phyloP scores from a whole-genome alignment of 495 filamentous ascomycete species.

The Aspergillus nanangensis region DNA sequence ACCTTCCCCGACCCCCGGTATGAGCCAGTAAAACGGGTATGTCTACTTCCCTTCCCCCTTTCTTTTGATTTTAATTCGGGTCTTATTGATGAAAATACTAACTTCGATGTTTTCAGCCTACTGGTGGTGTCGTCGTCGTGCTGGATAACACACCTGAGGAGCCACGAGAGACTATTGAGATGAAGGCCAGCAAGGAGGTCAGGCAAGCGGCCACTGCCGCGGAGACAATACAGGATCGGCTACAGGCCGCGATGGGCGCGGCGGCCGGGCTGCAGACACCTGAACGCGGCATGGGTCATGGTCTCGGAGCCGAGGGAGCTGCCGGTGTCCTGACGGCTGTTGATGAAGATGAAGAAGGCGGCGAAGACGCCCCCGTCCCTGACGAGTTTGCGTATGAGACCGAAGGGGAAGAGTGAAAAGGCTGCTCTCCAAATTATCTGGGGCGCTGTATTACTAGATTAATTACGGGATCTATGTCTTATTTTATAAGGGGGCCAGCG shows the following conservation, averaged over 20 bases:
- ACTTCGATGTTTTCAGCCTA: conserved; percentile 59
- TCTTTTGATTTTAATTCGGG: neutral
- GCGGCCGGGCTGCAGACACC: conserved; percentile 33
- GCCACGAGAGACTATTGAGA: conserved; percentile 72
- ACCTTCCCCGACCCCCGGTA: conserved; percentile 83
- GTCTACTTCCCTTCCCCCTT: conserved; percentile 16
- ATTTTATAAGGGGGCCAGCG: neutral
- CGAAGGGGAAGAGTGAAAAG: conserved; percentile 63
- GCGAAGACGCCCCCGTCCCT: conserved; percentile 75
- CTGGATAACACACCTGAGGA: conserved; percentile 80
- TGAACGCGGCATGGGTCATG: conserved; percentile 33
- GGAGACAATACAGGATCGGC: conserved; percentile 40
- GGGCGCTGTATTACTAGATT: conserved; percentile 43
- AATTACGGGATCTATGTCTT: conserved; percentile 29
- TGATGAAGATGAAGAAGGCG: conserved; percentile 79
- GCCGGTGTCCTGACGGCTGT: conserved; percentile 78
- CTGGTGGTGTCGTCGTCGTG: conserved; percentile 87
- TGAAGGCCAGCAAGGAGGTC: conserved; percentile 77
- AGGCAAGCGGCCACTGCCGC: conserved; percentile 55
- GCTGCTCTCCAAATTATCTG: conserved; percentile 17
- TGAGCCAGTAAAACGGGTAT: conserved; percentile 91
- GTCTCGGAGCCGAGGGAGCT: conserved; percentile 62
- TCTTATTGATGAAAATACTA: conserved; percentile 36
- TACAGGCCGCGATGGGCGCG: conserved; percentile 35
- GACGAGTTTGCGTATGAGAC: conserved; percentile 82